Percentiles rank a stretch among this genome's conserved stretches.
These are phyloP conservation scores for Salvia rosmarinus DNA, from an alignment of 257 asterid species.

Conservation along the genomic window DNA sequence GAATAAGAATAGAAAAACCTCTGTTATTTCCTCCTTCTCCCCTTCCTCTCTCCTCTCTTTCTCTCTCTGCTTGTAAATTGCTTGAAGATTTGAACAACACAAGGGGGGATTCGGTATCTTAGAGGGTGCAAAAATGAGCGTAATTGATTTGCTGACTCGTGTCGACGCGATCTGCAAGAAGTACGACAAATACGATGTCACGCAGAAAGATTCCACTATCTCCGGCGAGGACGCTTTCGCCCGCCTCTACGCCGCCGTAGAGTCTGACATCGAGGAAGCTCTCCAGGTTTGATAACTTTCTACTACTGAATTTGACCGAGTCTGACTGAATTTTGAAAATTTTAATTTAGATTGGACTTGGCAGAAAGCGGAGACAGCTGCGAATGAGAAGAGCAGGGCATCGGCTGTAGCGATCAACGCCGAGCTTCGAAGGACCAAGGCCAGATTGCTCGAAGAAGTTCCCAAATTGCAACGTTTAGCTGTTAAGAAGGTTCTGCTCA, in stretches of 20 bases:
- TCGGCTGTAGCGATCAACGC: constrained; percentile 90
- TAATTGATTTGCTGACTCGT: constrained; percentile 87
- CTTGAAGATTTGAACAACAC: constrained; percentile 1
- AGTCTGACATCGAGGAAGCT: constrained; percentile 83
- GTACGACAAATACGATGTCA: constrained; percentile 90
- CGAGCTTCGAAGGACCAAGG: constrained; percentile 90
- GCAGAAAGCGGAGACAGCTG: constrained; percentile 85
- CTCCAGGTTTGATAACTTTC: constrained; percentile 60
- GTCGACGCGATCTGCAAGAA: constrained; percentile 96
- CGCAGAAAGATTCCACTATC: constrained; percentile 73
- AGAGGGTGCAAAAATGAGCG: constrained; percentile 61
- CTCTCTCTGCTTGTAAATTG: constrained; percentile 1
- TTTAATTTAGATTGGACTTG: not conserved
- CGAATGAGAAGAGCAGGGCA: constrained; percentile 81
- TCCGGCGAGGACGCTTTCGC: constrained; percentile 97
- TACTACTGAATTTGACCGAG: not conserved
- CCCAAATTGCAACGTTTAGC: constrained; percentile 95
- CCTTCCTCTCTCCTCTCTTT: not conserved
- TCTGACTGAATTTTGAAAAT: constrained; percentile 12
- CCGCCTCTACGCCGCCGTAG: constrained; percentile 78
- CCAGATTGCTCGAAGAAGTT: constrained; percentile 78
- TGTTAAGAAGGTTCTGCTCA: constrained; percentile 64
- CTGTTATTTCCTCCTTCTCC: constrained; percentile 13
- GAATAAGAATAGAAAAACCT: constrained; percentile 9
- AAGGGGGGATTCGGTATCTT: not conserved